phyloP scores from a whole-genome alignment of 2,329 filamentous ascomycete genomes.

The Anthostomella pinea region DNA sequence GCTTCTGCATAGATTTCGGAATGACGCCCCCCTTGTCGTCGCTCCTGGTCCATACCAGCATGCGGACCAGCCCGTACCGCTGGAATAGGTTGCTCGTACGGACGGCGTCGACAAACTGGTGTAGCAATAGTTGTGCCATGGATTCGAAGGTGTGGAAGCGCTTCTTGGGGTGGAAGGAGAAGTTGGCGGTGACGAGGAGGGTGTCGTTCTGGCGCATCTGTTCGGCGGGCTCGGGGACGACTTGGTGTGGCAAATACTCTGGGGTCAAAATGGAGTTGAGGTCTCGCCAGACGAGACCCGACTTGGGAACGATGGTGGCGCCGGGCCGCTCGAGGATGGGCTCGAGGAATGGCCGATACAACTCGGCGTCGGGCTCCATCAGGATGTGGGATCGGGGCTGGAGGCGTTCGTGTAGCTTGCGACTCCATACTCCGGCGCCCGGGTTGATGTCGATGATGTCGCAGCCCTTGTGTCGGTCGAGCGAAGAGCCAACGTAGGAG shows the following conservation, averaged over 20 bases:
- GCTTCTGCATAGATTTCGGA: slow-evolving; percentile 54
- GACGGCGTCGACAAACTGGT: slow-evolving; percentile 60
- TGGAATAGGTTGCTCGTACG: slow-evolving; percentile 63
- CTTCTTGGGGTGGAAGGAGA: slow-evolving; percentile 53
- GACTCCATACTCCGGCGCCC: slow-evolving; percentile 74
- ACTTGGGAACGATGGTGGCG: slow-evolving; percentile 50
- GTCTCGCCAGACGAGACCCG: slow-evolving; percentile 59
- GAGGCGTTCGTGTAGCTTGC: slow-evolving; percentile 69
- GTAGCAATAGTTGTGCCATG: slow-evolving; percentile 54
- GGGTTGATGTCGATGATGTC: slow-evolving; percentile 88
- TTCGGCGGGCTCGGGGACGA: slow-evolving; percentile 34
- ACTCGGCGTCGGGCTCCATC: slow-evolving; percentile 64
- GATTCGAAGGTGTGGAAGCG: slow-evolving; percentile 52
- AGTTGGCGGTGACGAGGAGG: slow-evolving; percentile 69
- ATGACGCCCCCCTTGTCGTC: slow-evolving; percentile 58
- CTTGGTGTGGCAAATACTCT: slow-evolving; percentile 55
- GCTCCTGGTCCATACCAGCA: slow-evolving; percentile 70
- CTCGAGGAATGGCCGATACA: slow-evolving; percentile 61
- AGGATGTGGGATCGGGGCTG: slow-evolving; percentile 80
- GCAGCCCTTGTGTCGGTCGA: slow-evolving; percentile 71
- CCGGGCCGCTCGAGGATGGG: slow-evolving; percentile 51
- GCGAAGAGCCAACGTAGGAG: slow-evolving; percentile 63
- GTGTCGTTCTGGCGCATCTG: slow-evolving; percentile 62
- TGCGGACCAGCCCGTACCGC: slow-evolving; percentile 72
- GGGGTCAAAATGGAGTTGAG: slow-evolving; percentile 52